Percentiles rank a stretch among this genome's conserved stretches.
phyloP scores from a whole-genome alignment of 331 rosid genomes.

The Pyrus hybrid region DNA sequence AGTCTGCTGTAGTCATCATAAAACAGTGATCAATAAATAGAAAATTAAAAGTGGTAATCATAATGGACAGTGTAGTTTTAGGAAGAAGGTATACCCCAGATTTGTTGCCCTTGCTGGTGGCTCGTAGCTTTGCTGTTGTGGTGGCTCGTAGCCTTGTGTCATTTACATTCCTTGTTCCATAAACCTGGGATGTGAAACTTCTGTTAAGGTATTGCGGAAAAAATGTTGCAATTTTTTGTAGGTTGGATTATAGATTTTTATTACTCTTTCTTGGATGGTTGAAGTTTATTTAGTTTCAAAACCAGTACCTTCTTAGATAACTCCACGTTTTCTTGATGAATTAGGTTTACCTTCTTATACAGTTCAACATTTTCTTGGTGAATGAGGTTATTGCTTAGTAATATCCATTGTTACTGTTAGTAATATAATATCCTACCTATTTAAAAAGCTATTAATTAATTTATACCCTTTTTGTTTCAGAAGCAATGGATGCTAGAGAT shows the following conservation, averaged over 20 bases:
- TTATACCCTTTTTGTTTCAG: too few species aligned
- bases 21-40: too few species aligned
- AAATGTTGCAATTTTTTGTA: not conserved
- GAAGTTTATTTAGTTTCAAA: conserved; percentile 18
- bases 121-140: conserved; percentile 44
- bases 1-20: too few species aligned
- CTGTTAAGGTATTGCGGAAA: conserved; percentile 23
- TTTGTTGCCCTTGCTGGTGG: conserved; percentile 35
- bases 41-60: too few species aligned
- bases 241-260: conserved; percentile 9
- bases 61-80: too few species aligned
- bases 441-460: too few species aligned
- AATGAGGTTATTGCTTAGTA: too few species aligned
- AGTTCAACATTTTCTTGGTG: conserved; percentile 19
- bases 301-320: conserved; percentile 42
- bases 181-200: conserved; percentile 47
- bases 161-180: conserved; percentile 54
- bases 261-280: not conserved
- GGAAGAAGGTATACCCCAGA: too few species aligned
- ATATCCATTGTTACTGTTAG: too few species aligned
- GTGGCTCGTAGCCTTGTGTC: conserved; percentile 72
- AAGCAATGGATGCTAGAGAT: too few species aligned
- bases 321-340: conserved; percentile 56
- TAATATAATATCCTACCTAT: too few species aligned
- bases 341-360: conserved; percentile 58